phyloP scores from a whole-genome alignment of 2,329 filamentous ascomycete genomes.

The Annulohypoxylon truncatum region DNA sequence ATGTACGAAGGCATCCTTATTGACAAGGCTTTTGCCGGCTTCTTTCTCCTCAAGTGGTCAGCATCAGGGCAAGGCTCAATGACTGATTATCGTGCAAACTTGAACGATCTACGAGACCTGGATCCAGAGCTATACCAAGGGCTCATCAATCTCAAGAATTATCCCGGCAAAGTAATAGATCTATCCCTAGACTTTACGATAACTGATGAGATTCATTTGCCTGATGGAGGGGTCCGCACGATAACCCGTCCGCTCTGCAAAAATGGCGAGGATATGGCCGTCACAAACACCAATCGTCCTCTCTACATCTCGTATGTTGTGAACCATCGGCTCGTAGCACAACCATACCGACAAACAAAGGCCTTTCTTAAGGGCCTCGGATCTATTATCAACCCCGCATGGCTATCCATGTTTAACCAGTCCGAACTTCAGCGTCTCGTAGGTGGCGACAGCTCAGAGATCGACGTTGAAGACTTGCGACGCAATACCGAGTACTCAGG shows the following conservation, averaged over 20 bases:
- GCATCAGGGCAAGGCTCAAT: conserved; percentile 70
- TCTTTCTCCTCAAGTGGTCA: conserved; percentile 97
- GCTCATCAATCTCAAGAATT: conserved; percentile 85
- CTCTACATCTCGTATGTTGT: conserved; percentile 96
- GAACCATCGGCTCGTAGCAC: conserved; percentile 83
- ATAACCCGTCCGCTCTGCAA: conserved; percentile 80
- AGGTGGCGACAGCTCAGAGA: conserved; percentile 85
- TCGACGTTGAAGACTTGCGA: conserved; percentile 88
- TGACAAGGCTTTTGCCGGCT: conserved; percentile 91
- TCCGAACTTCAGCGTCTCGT: conserved; percentile 93
- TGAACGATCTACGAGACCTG: conserved; percentile 93
- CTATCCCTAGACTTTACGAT: conserved; percentile 91
- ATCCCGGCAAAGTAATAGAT: conserved; percentile 81
- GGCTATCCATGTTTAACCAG: conserved; percentile 99
- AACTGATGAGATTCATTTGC: conserved; percentile 71
- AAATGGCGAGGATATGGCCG: conserved; percentile 78
- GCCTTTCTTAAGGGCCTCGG: conserved; percentile 89
- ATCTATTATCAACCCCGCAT: conserved; percentile 88
- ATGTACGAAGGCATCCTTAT: conserved; percentile 96
- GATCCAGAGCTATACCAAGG: conserved; percentile 93
- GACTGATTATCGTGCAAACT: conserved; percentile 84
- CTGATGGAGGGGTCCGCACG: conserved; percentile 64
- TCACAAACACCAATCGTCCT: conserved; percentile 92
- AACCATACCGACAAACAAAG: conserved; percentile 82
- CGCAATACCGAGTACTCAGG: conserved; percentile 88